Conservation (phyloP, 345 rosid genomes). For the Triadica sebifera region DNA sequence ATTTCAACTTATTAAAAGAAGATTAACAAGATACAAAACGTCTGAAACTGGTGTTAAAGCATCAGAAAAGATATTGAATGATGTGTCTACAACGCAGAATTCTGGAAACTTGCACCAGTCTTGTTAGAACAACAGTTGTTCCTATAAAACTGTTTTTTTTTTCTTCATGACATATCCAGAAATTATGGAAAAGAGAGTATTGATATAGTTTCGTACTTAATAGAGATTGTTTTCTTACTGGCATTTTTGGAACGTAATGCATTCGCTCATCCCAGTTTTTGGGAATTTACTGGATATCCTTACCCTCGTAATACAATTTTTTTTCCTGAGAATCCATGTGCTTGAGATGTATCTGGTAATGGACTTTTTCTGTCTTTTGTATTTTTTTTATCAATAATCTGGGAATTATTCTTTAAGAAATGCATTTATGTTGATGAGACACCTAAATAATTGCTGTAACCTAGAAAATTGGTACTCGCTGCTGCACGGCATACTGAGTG, state of each 20-base stretch:
- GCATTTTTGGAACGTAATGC: neutral
- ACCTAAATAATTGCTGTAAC: neutral
- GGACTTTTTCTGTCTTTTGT: neutral
- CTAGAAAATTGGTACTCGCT: neutral
- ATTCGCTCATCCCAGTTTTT: neutral
- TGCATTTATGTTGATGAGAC: neutral
- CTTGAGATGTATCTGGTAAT: neutral
- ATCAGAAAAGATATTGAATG: constrained; percentile 34
- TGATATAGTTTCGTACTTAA: neutral
- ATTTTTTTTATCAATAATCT: neutral
- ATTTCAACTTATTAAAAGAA: constrained; percentile 50
- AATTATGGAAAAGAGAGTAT: neutral
- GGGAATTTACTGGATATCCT: neutral
- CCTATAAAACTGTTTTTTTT: neutral
- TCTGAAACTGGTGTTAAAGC: constrained; percentile 30
- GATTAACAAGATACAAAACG: constrained; percentile 37
- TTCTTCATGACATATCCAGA: neutral
- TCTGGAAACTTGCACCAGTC: constrained; percentile 22
- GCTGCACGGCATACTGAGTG: neutral
- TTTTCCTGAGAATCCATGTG: neutral
- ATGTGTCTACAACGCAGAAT: constrained; percentile 15
- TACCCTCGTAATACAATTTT: neutral
- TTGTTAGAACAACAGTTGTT: constrained; percentile 14
- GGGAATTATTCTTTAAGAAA: neutral
- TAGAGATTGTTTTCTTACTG: neutral